A percentile compares a stretch with the other conserved stretches of the same genome.
Conservation (phyloP, 257 asterid genomes). For the Sherardia arvensis region DNA sequence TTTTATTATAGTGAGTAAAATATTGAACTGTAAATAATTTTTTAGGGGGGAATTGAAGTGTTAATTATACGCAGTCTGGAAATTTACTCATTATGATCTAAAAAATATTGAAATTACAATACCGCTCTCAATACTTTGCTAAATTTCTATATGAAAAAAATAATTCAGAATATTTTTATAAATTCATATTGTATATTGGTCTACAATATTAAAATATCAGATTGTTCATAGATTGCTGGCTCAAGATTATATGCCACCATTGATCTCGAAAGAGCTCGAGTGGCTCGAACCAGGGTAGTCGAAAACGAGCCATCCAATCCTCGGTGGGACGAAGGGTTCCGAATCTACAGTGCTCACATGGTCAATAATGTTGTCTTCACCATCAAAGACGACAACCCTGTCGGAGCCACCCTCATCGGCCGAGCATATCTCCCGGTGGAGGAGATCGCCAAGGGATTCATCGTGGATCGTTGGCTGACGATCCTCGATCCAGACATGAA, state of each 20-base stretch:
- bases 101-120: no score
- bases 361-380: slow-evolving; percentile 60
- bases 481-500: slow-evolving; percentile 43
- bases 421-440: slow-evolving; percentile 61
- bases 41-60: no score
- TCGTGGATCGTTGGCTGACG: slow-evolving; percentile 50
- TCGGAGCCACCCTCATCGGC: slow-evolving; percentile 77
- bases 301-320: slow-evolving; percentile 46
- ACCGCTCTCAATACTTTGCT: no score
- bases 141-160: no score
- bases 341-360: slow-evolving; percentile 60
- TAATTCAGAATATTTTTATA: no score
- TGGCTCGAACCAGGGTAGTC: slow-evolving; percentile 50
- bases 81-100: no score
- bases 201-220: no score
- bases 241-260: slow-evolving; percentile 59
- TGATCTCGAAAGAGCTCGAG: slow-evolving; percentile 64
- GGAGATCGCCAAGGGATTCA: slow-evolving; percentile 34
- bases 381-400: slow-evolving; percentile 43
- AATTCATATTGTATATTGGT: no score
- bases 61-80: no score
- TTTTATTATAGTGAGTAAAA: no score
- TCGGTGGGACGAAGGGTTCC: slow-evolving; percentile 56
- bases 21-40: no score
- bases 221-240: no score